Base-by-base conservation (phyloP, 1,284 basidiomycete species). In the Moesziomyces sp. region DNA sequence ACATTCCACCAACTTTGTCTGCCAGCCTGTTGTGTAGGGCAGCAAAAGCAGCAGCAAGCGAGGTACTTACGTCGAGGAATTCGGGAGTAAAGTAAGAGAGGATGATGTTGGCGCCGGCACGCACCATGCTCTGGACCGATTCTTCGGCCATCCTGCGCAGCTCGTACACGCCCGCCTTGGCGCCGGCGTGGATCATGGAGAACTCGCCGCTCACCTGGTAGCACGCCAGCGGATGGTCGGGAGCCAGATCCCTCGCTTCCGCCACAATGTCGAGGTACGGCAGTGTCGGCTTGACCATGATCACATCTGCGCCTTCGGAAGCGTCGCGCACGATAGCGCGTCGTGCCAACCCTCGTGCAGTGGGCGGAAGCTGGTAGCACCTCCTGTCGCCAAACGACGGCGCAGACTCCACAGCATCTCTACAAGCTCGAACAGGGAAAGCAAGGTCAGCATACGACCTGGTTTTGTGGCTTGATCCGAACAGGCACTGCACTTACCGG, bases 281-380 rank as follows among this genome's bases (percentile, higher is more conserved):
- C 62, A 98, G 85, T 0, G 93, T 89, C 11, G 97, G 97, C 84
- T 99, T 99, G 83, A 99, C 94, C 96, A 99, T 99, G 83, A 99
- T 90, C 77, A 99, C 93, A 84, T 99, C 97, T 18, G 97, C 97
- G 23, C 97, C 97, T 86, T 99, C 96, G n/a, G 84, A 86, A 0
- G 90, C 88, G 84, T 99, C 97, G 42, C 93, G 83, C 78, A 96
- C 92, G 53, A 99, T 93, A 0, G 97, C 97, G 58, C 97, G 89
- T 28, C 93, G 89, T 1, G 97, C 97, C 35, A 99, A 89, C 9
- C 95, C 95, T 67, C 93, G 91, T 21, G 90, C 95, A 23, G 89
- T 86, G 0, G 94, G 92, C 0, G 96, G 96, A 0, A 99, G 90
- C 84, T 99, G 97, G 85, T 99, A 99, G 86, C 96, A 98, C 86